Evolutionary conservation across 75 land plant species (phyloP), one percentile per base, ranked within the genome.

Genomic region (Cupressus sempervirens): DNA sequence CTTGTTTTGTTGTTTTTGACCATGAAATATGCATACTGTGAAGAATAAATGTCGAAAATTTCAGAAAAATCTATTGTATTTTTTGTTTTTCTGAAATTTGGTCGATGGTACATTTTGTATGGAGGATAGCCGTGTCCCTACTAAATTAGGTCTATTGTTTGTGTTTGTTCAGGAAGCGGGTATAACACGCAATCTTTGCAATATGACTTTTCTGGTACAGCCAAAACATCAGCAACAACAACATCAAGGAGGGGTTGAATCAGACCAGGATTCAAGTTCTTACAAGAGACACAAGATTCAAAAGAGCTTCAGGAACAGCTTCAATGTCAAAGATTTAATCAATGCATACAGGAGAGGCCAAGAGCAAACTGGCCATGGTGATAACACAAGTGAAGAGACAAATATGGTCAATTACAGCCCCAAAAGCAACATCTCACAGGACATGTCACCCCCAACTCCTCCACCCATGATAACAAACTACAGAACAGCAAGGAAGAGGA

Each of bases 401-500:
- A 45, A 15, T 6, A 12, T 79, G 81, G 26, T 79, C 9, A n/a
- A 40, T 43, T 79, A 79, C 81, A 79, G 81, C 81, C 81, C 81
- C 30, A 26, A 30, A 72, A 72, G 48, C 81, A 41, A n/a, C 48
- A 79, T 26, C n/a, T 30, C 65, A 48, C 85, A 53, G 11, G 79
- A 80, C 72, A 84, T 84, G 73, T 82, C 70, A 8, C 88, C 88
- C 2, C 56, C 88, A 50, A 87, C 88, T 41, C 88, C 92, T 34
- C 88, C 88, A 11, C 91, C 91, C 40, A 82, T 84, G 38, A 87
- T 70, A 40, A 65, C 81, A 46, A 83, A 45, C 53, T 84, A 52
- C 40, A 87, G 92, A 23, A 81, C 86, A 20, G 87, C 89, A 36
- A 91, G 90, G 36, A 87, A 91, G 46, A 88, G 92, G 67, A 91